Evolutionary conservation across 1,284 basidiomycete species (phyloP).

Genomic region (Pseudozyma tsukubaensis): DNA sequence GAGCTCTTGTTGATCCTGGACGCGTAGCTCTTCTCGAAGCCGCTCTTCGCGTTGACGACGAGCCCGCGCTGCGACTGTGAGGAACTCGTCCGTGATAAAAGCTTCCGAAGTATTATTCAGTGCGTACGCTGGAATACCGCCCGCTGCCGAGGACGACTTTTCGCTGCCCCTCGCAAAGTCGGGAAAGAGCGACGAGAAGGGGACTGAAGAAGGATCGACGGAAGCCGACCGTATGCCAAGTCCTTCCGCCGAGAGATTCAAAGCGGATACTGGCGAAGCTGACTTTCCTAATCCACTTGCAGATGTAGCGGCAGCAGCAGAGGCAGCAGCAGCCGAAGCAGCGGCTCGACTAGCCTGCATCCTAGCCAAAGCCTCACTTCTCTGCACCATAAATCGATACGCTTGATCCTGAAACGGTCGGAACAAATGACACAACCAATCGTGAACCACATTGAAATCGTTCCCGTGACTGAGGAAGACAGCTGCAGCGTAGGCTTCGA

Average conservation of each 20-base stretch:
- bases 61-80: slow-evolving; percentile 43
- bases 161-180: slow-evolving; percentile 18
- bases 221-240: slow-evolving; percentile 24
- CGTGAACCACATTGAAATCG: slow-evolving; percentile 46
- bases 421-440: slow-evolving; percentile 42
- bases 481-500: slow-evolving; percentile 49
- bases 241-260: slow-evolving; percentile 25
- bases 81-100: slow-evolving; percentile 46
- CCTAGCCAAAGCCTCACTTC: slow-evolving; percentile 29
- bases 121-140: slow-evolving; percentile 19
- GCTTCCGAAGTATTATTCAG: slow-evolving; percentile 17
- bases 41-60: slow-evolving; percentile 34
- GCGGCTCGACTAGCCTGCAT: slow-evolving; percentile 29
- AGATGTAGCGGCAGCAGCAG: slow-evolving; percentile 9
- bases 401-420: slow-evolving; percentile 51
- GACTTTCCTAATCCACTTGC: background rate
- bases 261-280: background rate
- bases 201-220: slow-evolving; percentile 23
- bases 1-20: slow-evolving; percentile 32
- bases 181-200: slow-evolving; percentile 31
- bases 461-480: slow-evolving; percentile 41
- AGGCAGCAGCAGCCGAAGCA: slow-evolving; percentile 13
- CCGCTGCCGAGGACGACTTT: slow-evolving; percentile 3
- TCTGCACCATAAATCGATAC: slow-evolving; percentile 49
- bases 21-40: slow-evolving; percentile 26